phyloP scores from a whole-genome alignment of 305 asterid species.

The Solanum aculeatissimum region DNA sequence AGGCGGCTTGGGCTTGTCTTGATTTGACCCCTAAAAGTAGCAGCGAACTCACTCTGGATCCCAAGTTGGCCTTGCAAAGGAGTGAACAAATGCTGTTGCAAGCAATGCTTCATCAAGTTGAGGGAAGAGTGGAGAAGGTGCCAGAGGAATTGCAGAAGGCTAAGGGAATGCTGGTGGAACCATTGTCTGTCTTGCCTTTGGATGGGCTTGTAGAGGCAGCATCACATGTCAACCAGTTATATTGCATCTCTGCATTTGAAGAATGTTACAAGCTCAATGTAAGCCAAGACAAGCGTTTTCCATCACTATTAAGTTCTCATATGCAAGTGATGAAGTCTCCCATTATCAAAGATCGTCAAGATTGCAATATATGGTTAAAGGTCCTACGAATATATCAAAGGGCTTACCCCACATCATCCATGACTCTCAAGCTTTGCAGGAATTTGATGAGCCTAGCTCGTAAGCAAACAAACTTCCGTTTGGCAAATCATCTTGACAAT shows the following conservation, averaged over 20 bases:
- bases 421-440: slow-evolving; percentile 76
- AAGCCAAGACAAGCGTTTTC: slow-evolving; percentile 31
- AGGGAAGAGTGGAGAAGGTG: slow-evolving; percentile 75
- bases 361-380: slow-evolving; percentile 93
- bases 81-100: slow-evolving; percentile 99
- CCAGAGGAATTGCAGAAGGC: slow-evolving; percentile 76
- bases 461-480: slow-evolving; percentile 68
- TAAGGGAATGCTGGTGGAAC: slow-evolving; percentile 74
- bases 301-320: slow-evolving; percentile 54
- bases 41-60: slow-evolving; percentile 86
- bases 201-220: slow-evolving; percentile 89
- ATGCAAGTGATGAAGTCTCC: slow-evolving; percentile 64
- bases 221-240: slow-evolving; percentile 67
- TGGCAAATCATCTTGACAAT: slow-evolving; percentile 69
- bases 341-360: slow-evolving; percentile 54
- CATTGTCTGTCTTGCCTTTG: slow-evolving; percentile 72
- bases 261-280: slow-evolving; percentile 41
- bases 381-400: slow-evolving; percentile 72
- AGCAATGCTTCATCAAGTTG: slow-evolving; percentile 82
- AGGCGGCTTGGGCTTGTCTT: slow-evolving; percentile 92
- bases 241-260: slow-evolving; percentile 82
- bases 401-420: slow-evolving; percentile 49
- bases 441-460: slow-evolving; percentile 69
- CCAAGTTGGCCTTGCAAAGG: slow-evolving; percentile 91
- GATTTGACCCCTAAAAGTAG: slow-evolving; percentile 98